Percentiles rank a stretch among this genome's conserved stretches.
Conservation (phyloP, 164 flowering plant genomes). For the Aristolochia californica region DNA sequence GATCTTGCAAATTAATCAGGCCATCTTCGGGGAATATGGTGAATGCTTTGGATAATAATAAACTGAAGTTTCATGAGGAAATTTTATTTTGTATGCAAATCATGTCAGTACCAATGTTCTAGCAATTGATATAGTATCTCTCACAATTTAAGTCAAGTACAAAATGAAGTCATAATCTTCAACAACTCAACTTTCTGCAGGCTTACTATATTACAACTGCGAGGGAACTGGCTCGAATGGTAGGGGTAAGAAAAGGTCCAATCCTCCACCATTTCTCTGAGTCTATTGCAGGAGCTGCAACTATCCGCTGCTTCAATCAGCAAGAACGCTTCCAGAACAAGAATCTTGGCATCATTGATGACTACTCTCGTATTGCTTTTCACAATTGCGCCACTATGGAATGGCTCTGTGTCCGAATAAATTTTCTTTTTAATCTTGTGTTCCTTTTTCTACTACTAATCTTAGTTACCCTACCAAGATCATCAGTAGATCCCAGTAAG, state of each 20-base stretch:
- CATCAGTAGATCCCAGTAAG: constrained; percentile 77
- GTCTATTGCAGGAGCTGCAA: constrained; percentile 51
- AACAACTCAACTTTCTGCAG: constrained; percentile 24
- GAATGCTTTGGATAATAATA: too few species aligned
- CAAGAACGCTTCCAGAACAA: constrained; percentile 43
- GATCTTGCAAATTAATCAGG: too few species aligned
- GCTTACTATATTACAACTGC: constrained; percentile 74
- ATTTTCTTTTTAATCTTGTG: constrained; percentile 65
- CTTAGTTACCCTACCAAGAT: constrained; percentile 59
- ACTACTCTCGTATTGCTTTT: constrained; percentile 59
- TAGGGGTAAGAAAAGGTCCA: constrained; percentile 55
- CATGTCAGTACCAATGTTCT: too few species aligned
- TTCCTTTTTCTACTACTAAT: constrained; percentile 68
- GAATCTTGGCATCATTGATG: constrained; percentile 38
- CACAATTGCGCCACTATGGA: constrained; percentile 71
- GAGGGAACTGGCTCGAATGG: constrained; percentile 81
- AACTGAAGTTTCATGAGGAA: too few species aligned
- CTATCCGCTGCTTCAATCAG: constrained; percentile 63
- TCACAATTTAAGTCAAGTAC: too few species aligned
- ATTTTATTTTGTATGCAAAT: too few species aligned
- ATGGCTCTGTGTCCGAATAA: constrained; percentile 70
- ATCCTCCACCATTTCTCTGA: constrained; percentile 76
- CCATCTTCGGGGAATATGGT: too few species aligned
- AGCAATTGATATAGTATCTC: too few species aligned
- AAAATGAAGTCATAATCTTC: too few species aligned